phyloP scores from a whole-genome alignment of 1,284 basidiomycete species.

The Ceratobasidium sp. region DNA sequence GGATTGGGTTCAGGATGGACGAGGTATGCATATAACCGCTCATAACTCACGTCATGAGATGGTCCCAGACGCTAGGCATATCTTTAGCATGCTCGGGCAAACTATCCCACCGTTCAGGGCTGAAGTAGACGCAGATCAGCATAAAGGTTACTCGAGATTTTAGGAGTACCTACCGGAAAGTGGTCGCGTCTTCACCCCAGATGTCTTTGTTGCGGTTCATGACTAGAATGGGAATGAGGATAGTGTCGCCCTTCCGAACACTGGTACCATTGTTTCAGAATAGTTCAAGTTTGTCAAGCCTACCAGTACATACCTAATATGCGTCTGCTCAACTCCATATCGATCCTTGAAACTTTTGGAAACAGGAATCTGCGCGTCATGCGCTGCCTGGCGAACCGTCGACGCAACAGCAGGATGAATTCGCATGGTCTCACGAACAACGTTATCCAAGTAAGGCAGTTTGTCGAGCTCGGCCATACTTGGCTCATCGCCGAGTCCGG shows the following conservation, averaged over 20 bases:
- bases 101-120: conserved; percentile 69
- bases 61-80: conserved; percentile 69
- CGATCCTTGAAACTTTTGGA: conserved; percentile 39
- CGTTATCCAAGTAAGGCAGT: conserved; percentile 49
- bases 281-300: not conserved
- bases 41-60: conserved; percentile 64
- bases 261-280: not conserved
- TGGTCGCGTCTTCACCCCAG: conserved; percentile 46
- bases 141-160: not conserved
- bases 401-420: conserved; percentile 49
- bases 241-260: conserved; percentile 27
- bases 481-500: conserved; percentile 48
- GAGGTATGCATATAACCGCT: not conserved
- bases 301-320: conserved; percentile 53
- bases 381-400: conserved; percentile 46
- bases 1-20: not conserved
- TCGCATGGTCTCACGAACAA: conserved; percentile 54
- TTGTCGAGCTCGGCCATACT: conserved; percentile 45
- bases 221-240: conserved; percentile 37
- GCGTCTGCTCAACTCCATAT: conserved; percentile 52
- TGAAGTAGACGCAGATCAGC: conserved; percentile 49
- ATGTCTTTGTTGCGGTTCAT: conserved; percentile 41
- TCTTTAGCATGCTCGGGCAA: conserved; percentile 59
- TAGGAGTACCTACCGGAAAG: conserved; percentile 42
- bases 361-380: conserved; percentile 44